Conservation (phyloP, 1,284 basidiomycete genomes). For the Cronartium quercuum region DNA sequence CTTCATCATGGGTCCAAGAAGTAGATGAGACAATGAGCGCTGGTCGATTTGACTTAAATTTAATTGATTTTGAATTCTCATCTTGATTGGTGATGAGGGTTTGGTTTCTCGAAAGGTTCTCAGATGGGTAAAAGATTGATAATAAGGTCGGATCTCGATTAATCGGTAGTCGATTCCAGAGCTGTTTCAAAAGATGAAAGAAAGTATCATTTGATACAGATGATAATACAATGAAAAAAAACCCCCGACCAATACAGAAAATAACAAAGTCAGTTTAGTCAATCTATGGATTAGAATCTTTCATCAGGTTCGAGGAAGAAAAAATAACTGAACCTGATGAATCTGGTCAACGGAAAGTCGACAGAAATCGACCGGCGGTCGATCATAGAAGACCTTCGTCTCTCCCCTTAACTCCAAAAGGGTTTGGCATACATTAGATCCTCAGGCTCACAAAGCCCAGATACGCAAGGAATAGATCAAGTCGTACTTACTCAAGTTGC, state of each 20-base stretch:
- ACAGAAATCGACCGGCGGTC: conserved; percentile 75
- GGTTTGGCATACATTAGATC: conserved; percentile 38
- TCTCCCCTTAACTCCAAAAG: conserved; percentile 6
- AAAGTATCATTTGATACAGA: no score
- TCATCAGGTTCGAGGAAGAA: conserved; percentile 60
- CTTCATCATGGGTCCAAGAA: conserved; percentile 96
- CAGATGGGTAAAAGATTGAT: conserved; percentile 62
- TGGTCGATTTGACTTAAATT: conserved; percentile 61
- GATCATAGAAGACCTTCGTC: conserved; percentile 66
- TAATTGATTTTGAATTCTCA: conserved; percentile 47
- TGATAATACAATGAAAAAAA: no score
- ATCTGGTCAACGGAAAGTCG: conserved; percentile 62
- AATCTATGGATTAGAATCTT: no score
- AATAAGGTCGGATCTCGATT: conserved; percentile 38
- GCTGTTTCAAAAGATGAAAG: conserved; percentile 3
- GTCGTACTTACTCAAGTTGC: conserved; percentile 62
- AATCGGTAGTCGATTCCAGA: conserved; percentile 40
- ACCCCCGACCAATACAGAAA: no score
- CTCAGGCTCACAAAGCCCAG: conserved; percentile 35
- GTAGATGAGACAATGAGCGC: conserved; percentile 86
- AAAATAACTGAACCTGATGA: conserved; percentile 58
- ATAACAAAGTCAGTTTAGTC: no score
- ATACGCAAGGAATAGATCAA: neutral
- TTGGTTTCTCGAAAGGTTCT: conserved; percentile 42
- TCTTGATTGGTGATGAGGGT: conserved; percentile 42